These are phyloP conservation scores for Anthracocystis walkeri DNA, from an alignment of 1,284 basidiomycete species.

Conservation along the genomic window DNA sequence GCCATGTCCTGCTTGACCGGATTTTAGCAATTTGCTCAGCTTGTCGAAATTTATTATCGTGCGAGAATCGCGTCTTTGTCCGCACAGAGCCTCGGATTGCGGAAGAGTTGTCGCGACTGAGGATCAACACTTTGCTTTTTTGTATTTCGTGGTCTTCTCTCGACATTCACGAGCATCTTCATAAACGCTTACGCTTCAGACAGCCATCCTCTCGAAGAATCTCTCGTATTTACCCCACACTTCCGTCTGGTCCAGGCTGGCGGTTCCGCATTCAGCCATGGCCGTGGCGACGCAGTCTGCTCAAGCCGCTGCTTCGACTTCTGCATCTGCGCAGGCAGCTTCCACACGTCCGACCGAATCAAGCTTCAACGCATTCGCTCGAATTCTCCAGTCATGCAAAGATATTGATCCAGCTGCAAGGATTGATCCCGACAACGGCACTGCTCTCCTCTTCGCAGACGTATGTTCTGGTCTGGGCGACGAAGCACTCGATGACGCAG, in stretches of 20 bases:
- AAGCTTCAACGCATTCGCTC: slow-evolving; percentile 60
- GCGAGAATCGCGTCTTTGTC: slow-evolving; percentile 17
- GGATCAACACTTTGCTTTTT: slow-evolving; percentile 33
- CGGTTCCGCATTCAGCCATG: slow-evolving; percentile 7
- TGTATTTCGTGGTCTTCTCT: slow-evolving; percentile 10
- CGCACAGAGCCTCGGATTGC: slow-evolving; percentile 29
- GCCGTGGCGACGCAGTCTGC: slow-evolving; percentile 17
- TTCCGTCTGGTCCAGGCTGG: not conserved
- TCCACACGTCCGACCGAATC: slow-evolving; percentile 33
- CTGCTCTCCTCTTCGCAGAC: slow-evolving; percentile 60
- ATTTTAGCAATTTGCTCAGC: not conserved
- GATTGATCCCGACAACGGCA: slow-evolving; percentile 52
- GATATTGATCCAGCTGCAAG: slow-evolving; percentile 45
- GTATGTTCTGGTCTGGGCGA: slow-evolving; percentile 46
- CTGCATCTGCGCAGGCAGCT: slow-evolving; percentile 18
- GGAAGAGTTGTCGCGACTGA: slow-evolving; percentile 17
- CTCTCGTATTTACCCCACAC: not conserved
- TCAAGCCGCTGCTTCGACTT: slow-evolving; percentile 29
- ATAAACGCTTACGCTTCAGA: too few species aligned
- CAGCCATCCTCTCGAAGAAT: not conserved
- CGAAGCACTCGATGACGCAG: slow-evolving; percentile 52
- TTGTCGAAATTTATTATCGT: slow-evolving; percentile 10
- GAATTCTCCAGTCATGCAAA: slow-evolving; percentile 52
- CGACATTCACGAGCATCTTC: not conserved
- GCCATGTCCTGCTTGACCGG: not conserved